Evolutionary conservation across 2,329 filamentous ascomycete genomes (phyloP), one percentile per base, ranked within the genome.

Genomic region (Dactylonectria macrodidyma): DNA sequence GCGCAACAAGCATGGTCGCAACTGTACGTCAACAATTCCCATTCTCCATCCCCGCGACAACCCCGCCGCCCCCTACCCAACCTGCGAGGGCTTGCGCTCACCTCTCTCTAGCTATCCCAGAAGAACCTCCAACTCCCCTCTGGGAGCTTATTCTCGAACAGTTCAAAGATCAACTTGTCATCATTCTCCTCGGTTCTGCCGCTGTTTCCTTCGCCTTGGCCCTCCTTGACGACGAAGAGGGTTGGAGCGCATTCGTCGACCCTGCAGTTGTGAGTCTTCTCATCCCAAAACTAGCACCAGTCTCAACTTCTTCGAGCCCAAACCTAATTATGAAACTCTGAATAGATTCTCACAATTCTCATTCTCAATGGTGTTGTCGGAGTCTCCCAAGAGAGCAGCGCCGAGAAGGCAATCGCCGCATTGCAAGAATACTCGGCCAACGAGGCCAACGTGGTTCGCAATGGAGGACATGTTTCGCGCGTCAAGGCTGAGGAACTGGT

Each of bases 351-450:
- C 72, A 98, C 95, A 30, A 99, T 99, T 78, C 88, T 99, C 52
- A 92, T 99, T 71, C 91, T 99, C 76, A 99, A 99, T 84, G 93
- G 96, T 69, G 92, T 99, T 74, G 96, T 99, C 71, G 96, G 96
- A 79, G 96, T 99, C 33, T 98, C 95, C 64, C 96, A 99, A 86
- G 96, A 99, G 86, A 98, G 94, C 83, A 98, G 95, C 79, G 96
- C 96, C 73, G 96, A 99, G 82, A 98, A 98, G 85, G 96, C 96
- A 59, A 99, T 99, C 80, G 95, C 96, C 30, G 96, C 96, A 51
- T 89, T 99, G 65, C 96, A 99, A 84, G 95, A 99, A 88, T 99
- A 99, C 85, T 98, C 95, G 34, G 96, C 96, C 78, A 99, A 98
- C 83, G 94, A 97, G 82, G 95, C 96, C 75, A 99, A 95, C 80